Conservation (phyloP, 805 yeast species). For the Candida morakotiae region DNA sequence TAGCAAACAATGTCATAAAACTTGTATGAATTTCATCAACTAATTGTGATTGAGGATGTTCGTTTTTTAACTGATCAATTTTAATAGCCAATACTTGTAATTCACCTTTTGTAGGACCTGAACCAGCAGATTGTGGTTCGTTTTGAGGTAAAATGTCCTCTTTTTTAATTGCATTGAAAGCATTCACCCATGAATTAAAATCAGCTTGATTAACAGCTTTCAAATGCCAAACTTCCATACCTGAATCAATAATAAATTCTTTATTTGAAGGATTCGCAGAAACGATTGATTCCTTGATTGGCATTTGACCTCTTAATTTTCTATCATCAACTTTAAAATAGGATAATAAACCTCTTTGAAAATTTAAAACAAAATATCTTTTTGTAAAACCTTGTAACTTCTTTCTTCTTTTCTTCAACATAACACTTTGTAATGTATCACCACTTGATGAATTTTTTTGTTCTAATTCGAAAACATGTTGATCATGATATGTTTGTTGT, state of each 20-base stretch:
- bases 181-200: slow-evolving; percentile 80
- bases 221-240: slow-evolving; percentile 90
- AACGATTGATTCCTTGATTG: slow-evolving; percentile 74
- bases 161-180: slow-evolving; percentile 56
- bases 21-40: slow-evolving; percentile 15
- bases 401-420: slow-evolving; percentile 76
- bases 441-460: slow-evolving; percentile 44
- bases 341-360: slow-evolving; percentile 75
- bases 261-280: slow-evolving; percentile 66
- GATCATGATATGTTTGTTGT: slow-evolving; percentile 5
- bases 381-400: slow-evolving; percentile 82
- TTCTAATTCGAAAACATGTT: slow-evolving; percentile 5
- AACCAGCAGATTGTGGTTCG: neutral
- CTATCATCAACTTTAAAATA: slow-evolving; percentile 74
- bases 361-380: slow-evolving; percentile 79
- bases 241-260: slow-evolving; percentile 83
- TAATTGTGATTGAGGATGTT: slow-evolving; percentile 7
- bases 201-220: slow-evolving; percentile 63
- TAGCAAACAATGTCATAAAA: slow-evolving; percentile 14
- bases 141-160: slow-evolving; percentile 2
- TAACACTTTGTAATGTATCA: slow-evolving; percentile 70
- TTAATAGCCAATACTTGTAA: slow-evolving; percentile 19
- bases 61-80: slow-evolving; percentile 15
- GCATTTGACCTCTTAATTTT: slow-evolving; percentile 87
- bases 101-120: slow-evolving; percentile 8